These are phyloP conservation scores for Ogataea populi-albae DNA, from an alignment of 805 yeast genomes.

Conservation along the genomic window DNA sequence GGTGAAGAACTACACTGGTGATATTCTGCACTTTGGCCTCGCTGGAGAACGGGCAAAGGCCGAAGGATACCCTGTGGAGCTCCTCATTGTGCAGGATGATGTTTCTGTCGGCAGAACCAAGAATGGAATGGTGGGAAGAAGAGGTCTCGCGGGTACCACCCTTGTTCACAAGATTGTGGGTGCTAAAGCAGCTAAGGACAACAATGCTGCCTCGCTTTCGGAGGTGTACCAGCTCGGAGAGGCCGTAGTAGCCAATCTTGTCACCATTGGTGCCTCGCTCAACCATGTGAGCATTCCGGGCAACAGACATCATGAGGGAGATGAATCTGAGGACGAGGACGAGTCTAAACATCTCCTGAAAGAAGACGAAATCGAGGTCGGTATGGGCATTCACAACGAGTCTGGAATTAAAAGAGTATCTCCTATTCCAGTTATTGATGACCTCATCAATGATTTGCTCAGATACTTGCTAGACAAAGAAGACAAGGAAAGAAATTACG, in stretches of 20 bases:
- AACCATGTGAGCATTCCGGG: slow-evolving; percentile 93
- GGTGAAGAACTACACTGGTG: slow-evolving; percentile 94
- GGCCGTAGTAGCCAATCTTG: slow-evolving; percentile 60
- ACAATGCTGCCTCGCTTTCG: slow-evolving; percentile 40
- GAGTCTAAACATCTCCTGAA: slow-evolving; percentile 41
- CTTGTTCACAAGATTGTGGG: slow-evolving; percentile 85
- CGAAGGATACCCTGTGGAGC: slow-evolving; percentile 67
- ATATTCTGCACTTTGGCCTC: slow-evolving; percentile 86
- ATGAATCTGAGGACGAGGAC: slow-evolving; percentile 34
- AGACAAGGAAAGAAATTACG: slow-evolving; percentile 80
- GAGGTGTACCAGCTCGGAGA: slow-evolving; percentile 59
- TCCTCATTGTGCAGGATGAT: slow-evolving; percentile 84
- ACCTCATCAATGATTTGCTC: slow-evolving; percentile 56
- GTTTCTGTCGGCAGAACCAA: slow-evolving; percentile 91
- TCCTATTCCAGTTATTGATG: slow-evolving; percentile 70
- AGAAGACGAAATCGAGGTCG: slow-evolving; percentile 74
- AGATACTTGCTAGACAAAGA: slow-evolving; percentile 56
- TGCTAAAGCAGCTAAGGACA: slow-evolving; percentile 42
- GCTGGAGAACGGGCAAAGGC: slow-evolving; percentile 87
- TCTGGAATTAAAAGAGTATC: slow-evolving; percentile 69
- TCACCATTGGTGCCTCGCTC: slow-evolving; percentile 84
- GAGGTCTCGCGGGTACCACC: slow-evolving; percentile 92
- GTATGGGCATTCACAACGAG: slow-evolving; percentile 95
- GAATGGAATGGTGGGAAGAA: slow-evolving; percentile 88
- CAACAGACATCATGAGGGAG: slow-evolving; percentile 48